Conservation (phyloP, 78 protist genomes). For the Dictyostelium firmibasis region DNA sequence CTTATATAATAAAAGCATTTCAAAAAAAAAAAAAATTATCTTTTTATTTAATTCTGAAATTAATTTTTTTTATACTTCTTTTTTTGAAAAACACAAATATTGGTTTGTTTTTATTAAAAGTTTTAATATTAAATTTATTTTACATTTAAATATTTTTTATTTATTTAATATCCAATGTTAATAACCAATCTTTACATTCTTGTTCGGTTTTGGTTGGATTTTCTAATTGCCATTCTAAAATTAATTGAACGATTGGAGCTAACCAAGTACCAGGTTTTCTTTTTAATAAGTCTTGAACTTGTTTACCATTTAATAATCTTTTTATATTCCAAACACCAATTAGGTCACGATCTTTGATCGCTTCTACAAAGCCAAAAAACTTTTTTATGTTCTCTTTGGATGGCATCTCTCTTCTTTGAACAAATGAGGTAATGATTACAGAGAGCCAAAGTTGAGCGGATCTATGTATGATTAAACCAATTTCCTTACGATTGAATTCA, state of each 20-base stretch:
- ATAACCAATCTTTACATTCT: slow-evolving; percentile 59
- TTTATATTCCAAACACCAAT: slow-evolving; percentile 64
- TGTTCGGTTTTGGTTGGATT: slow-evolving; percentile 19
- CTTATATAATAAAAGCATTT: background rate
- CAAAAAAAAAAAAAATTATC: slow-evolving; percentile 2
- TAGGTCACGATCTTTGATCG: slow-evolving; percentile 18
- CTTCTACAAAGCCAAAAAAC: background rate
- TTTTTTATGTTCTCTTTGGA: too few species aligned
- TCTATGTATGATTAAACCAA: slow-evolving; percentile 33
- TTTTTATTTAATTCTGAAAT: too few species aligned
- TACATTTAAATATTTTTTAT: background rate
- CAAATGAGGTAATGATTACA: background rate
- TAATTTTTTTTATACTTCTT: too few species aligned
- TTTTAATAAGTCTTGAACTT: slow-evolving; percentile 38
- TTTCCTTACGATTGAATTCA: slow-evolving; percentile 16
- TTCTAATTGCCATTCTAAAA: slow-evolving; percentile 74
- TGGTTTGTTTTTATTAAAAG: too few species aligned
- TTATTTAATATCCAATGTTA: background rate
- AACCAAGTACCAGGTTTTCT: slow-evolving; percentile 55
- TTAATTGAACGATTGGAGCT: slow-evolving; percentile 44
- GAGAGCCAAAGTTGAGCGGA: slow-evolving; percentile 48
- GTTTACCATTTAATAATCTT: slow-evolving; percentile 68
- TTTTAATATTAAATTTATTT: too few species aligned
- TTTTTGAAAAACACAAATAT: background rate
- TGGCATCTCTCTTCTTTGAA: too few species aligned